These are phyloP conservation scores for Rhodotorula toruloides DNA, from an alignment of 768 basidiomycete species.

Conservation along the genomic window DNA sequence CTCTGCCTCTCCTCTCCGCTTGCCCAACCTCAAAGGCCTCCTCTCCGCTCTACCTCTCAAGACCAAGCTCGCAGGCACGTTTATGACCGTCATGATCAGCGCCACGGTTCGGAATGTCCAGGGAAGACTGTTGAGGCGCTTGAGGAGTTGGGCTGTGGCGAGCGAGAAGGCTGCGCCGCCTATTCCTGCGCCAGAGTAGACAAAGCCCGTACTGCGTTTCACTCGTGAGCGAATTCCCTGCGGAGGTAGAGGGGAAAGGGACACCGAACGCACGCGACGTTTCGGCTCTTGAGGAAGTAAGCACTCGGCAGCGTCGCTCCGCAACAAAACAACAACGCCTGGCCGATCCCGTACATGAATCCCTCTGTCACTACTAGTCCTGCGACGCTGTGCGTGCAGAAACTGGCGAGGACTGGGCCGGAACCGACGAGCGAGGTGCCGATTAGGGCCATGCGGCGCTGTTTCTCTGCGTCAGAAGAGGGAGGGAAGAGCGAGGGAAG, in stretches of 20 bases:
- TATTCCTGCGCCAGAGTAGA: slow-evolving; percentile 40
- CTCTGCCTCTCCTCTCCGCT: too few relatives aligned
- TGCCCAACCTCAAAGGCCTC: slow-evolving; percentile 7
- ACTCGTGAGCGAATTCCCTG: not conserved
- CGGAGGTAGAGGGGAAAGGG: not conserved
- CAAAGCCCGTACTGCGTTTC: slow-evolving; percentile 35
- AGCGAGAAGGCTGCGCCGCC: slow-evolving; percentile 40
- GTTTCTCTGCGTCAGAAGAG: not conserved
- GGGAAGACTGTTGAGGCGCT: slow-evolving; percentile 21
- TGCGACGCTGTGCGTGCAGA: slow-evolving; percentile 3
- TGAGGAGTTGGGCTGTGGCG: slow-evolving; percentile 25
- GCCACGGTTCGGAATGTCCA: slow-evolving; percentile 43
- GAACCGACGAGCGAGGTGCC: slow-evolving; percentile 5
- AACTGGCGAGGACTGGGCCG: slow-evolving; percentile 9
- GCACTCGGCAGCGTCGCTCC: slow-evolving; percentile 30
- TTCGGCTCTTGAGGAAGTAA: slow-evolving; percentile 37
- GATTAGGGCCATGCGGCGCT: slow-evolving; percentile 25
- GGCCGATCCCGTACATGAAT: slow-evolving; percentile 17
- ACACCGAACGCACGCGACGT: slow-evolving; percentile 26
- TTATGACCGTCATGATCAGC: slow-evolving; percentile 25
- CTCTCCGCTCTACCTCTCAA: slow-evolving; percentile 1
- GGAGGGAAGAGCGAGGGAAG: not conserved
- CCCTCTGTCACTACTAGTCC: slow-evolving; percentile 20
- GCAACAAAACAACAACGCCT: slow-evolving; percentile 26
- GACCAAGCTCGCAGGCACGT: slow-evolving; percentile 6